A percentile compares a stretch with the other conserved stretches of the same genome.
Conservation (phyloP, 2,329 filamentous ascomycete genomes). For the Penicillium oxalicum region DNA sequence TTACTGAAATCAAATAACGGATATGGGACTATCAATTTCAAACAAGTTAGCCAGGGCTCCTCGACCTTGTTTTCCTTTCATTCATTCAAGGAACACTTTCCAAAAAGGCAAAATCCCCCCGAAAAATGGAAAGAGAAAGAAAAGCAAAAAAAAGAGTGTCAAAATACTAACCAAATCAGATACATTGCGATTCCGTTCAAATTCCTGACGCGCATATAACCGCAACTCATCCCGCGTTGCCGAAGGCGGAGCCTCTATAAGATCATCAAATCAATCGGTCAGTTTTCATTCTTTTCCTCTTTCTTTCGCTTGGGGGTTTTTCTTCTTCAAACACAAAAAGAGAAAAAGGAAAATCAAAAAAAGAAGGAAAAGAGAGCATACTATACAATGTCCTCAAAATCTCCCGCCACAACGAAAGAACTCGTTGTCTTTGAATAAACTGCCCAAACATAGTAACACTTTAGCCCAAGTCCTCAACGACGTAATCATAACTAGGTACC, state of each 20-base stretch:
- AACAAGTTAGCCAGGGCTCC: too few relatives aligned
- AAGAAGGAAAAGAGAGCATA: constrained; percentile 12
- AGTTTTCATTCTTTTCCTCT: too few relatives aligned
- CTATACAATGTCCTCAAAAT: constrained; percentile 39
- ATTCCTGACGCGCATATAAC: constrained; percentile 41
- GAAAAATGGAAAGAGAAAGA: not conserved
- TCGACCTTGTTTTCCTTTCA: too few relatives aligned
- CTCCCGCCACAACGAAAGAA: constrained; percentile 40
- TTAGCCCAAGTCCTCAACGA: too few relatives aligned
- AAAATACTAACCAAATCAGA: constrained; percentile 34
- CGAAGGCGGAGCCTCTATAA: constrained; percentile 35
- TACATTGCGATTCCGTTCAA: constrained; percentile 40
- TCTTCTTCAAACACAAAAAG: too few relatives aligned
- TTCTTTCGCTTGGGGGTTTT: too few relatives aligned
- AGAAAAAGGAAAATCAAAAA: not conserved
- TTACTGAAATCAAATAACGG: constrained; percentile 41
- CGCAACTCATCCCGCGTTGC: constrained; percentile 37
- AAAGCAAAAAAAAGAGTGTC: not conserved
- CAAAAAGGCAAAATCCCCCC: not conserved
- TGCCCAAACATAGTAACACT: constrained; percentile 5
- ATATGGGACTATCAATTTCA: constrained; percentile 33
- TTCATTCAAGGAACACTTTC: not conserved
- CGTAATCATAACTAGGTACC: too few relatives aligned
- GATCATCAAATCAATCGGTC: too few relatives aligned
- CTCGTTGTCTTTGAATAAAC: constrained; percentile 42